Base-by-base conservation (phyloP, 2,329 filamentous ascomycete genomes). In the Knoxdaviesia proteae region DNA sequence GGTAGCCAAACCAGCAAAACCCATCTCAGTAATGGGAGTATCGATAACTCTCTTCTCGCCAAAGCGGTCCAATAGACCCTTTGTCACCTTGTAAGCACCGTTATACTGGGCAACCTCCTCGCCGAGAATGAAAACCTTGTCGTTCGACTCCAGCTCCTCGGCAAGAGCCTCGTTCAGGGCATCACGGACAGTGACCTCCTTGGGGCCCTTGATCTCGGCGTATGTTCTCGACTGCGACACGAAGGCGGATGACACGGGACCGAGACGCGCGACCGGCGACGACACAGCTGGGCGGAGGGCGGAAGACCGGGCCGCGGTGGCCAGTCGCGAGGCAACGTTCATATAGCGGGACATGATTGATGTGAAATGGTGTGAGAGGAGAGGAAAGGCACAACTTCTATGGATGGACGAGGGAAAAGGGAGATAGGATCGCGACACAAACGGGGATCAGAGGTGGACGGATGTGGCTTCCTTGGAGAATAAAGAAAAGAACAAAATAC, bases 21-120 rank as follows among this genome's bases (percentile, higher is more conserved):
- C 90, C 55, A 81, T 87, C 67, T 98, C 90, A 47, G 90, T 98
- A 65, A 98, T 98, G 57, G 90, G 90, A 50, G 82, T 94, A 64
- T 98, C 90, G 58, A 98, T 98, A 53, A 98, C 82, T 61, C 90
- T 76, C 74, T 88, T 92, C 49, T 94, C 87, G 54, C 90, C 90
- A 61, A 98, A 98, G 55, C 88, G 82, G 67, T 98, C 90, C 56
- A 96, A 64, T 49, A 98, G 76, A 53, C 90, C 90, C 71, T 94
- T 94, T 56, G 90, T 98, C 59, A 98, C 88, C 69, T 98, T 98
- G 77, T 98, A 98, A 58, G 88, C 88, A 71, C 90, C 90, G 63
- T 98, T 98, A 71, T 98, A 98, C 67, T 98, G 90, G 55, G 90
- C 90, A 57, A 98, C 90, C 69, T 98, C 90, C 71, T 98, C 90